Conservation (phyloP, 805 yeast genomes). For the Saccharomycopsis malanga region DNA sequence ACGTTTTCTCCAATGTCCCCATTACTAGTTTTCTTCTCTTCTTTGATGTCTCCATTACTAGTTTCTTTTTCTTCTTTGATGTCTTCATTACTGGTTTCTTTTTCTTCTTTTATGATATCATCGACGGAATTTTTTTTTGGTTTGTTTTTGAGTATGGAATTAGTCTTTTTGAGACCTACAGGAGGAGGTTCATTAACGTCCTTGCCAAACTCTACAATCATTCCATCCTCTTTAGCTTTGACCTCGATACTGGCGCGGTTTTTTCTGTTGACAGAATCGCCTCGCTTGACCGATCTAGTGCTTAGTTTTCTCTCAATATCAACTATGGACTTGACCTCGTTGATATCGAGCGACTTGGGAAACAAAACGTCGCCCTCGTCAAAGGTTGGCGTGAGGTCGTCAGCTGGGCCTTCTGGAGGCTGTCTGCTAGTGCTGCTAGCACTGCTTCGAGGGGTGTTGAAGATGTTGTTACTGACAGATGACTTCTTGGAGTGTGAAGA, state of each 20-base stretch:
- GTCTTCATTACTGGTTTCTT: background rate
- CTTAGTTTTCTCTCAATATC: constrained; percentile 61
- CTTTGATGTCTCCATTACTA: too few relatives aligned
- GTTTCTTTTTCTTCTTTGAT: too few relatives aligned
- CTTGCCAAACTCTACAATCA: constrained; percentile 34
- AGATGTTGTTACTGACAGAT: background rate
- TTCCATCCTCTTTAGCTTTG: constrained; percentile 41
- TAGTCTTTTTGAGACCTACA: constrained; percentile 16
- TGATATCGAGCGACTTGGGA: constrained; percentile 59
- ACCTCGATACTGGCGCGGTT: constrained; percentile 21
- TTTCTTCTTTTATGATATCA: background rate
- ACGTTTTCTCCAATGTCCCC: too few relatives aligned
- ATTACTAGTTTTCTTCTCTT: too few relatives aligned
- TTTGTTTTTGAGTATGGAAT: constrained; percentile 20
- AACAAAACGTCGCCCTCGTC: constrained; percentile 52
- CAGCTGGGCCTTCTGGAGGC: background rate
- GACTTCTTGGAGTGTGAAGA: background rate
- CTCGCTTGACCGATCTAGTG: constrained; percentile 39
- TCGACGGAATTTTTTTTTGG: constrained; percentile 12
- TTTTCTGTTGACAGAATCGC: constrained; percentile 23
- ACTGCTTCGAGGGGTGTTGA: background rate
- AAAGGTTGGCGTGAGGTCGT: constrained; percentile 2
- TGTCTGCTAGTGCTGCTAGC: background rate
- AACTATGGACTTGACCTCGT: constrained; percentile 70
- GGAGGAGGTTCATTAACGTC: constrained; percentile 24